Percentiles rank a stretch among this genome's conserved stretches.
phyloP scores from a whole-genome alignment of 2,329 filamentous ascomycete species.

The Parasarocladium wereldwijsianum region DNA sequence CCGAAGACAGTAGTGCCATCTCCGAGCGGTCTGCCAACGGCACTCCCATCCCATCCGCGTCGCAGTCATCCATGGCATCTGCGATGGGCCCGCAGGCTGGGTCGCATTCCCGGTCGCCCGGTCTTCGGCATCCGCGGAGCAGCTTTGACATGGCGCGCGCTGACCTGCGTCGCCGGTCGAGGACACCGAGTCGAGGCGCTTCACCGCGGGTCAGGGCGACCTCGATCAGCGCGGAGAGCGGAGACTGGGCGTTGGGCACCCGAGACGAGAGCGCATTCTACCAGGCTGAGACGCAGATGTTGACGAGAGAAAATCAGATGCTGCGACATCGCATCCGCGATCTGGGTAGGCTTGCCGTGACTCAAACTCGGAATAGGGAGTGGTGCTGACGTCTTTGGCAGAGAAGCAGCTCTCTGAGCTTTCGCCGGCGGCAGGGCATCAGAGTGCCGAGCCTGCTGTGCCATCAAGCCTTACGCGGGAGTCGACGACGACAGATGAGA shows the following conservation, averaged over 20 bases:
- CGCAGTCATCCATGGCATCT: constrained; percentile 17
- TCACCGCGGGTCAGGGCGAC: constrained; percentile 41
- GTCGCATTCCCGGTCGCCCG: constrained; percentile 36
- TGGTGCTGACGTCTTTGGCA: no score
- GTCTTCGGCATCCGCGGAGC: constrained; percentile 33
- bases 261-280: constrained; percentile 68
- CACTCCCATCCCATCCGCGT: constrained; percentile 18
- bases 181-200: constrained; percentile 42
- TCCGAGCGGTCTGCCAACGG: constrained; percentile 28
- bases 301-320: constrained; percentile 73
- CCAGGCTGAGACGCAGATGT: constrained; percentile 66
- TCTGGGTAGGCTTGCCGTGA: constrained; percentile 35
- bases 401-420: constrained; percentile 37
- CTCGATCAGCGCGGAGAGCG: constrained; percentile 43
- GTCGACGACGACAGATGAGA: constrained; percentile 28
- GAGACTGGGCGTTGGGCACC: constrained; percentile 47
- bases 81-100: constrained; percentile 17
- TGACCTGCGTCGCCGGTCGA: constrained; percentile 40
- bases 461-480: constrained; percentile 33
- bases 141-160: constrained; percentile 44
- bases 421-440: constrained; percentile 14
- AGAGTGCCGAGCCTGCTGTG: constrained; percentile 29
- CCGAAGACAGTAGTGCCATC: constrained; percentile 35
- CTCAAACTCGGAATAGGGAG: no score
- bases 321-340: constrained; percentile 59